Evolutionary conservation across 306 rosid genomes (phyloP).

Genomic region (Cucumis sativus): DNA sequence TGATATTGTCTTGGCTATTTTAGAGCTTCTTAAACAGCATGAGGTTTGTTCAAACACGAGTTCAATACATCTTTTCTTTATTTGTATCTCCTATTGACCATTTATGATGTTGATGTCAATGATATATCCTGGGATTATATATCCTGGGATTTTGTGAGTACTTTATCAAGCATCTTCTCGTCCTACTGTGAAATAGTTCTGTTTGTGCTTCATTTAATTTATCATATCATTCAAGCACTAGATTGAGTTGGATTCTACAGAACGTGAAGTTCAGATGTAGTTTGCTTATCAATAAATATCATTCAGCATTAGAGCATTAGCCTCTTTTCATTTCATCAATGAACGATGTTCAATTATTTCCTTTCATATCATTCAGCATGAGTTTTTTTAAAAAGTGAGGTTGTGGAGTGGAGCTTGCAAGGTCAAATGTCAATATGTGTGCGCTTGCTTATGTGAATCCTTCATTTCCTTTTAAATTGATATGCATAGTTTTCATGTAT

Average conservation of each 20-base stretch:
- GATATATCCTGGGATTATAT: not conserved
- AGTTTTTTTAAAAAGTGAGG: not conserved
- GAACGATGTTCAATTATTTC: too few species aligned
- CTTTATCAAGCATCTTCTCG: not conserved
- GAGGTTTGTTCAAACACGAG: constrained; percentile 37
- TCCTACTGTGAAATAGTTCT: not conserved
- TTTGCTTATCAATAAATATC: too few species aligned
- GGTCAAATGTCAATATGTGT: not conserved
- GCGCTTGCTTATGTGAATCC: not conserved
- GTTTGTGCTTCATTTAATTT: not conserved
- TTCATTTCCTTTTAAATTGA: not conserved
- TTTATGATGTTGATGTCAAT: not conserved
- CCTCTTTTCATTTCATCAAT: too few species aligned
- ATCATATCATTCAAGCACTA: not conserved
- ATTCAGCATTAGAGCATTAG: too few species aligned
- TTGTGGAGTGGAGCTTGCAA: not conserved
- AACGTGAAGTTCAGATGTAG: too few species aligned
- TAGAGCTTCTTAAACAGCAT: constrained; percentile 74
- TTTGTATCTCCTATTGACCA: not conserved
- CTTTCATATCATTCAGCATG: not conserved
- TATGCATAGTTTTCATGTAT: not conserved
- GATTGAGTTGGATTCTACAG: too few species aligned
- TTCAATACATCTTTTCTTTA: not conserved
- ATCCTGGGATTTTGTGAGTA: not conserved
- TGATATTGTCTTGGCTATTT: constrained; percentile 67